phyloP scores from a whole-genome alignment of 2,329 filamentous ascomycete species.

The Lasiodiplodia citricola region DNA sequence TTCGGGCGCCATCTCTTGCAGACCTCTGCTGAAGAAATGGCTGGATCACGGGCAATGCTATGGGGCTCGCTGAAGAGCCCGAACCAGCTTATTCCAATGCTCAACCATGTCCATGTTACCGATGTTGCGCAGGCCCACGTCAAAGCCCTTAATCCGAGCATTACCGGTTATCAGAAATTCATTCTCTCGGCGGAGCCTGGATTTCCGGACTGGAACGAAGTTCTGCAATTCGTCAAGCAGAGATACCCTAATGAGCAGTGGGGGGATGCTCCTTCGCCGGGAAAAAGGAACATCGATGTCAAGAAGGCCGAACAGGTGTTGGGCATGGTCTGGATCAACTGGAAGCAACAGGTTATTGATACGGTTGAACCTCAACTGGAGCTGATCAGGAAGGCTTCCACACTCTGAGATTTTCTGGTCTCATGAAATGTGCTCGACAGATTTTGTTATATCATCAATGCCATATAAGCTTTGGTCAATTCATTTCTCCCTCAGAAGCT shows the following conservation, averaged over 20 bases:
- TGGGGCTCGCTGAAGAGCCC: constrained; percentile 26
- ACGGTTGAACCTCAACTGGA: constrained; percentile 21
- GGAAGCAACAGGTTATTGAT: constrained; percentile 18
- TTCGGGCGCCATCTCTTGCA: constrained; percentile 34
- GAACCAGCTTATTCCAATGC: constrained; percentile 29
- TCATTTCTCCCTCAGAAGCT: neutral
- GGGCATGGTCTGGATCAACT: constrained; percentile 28
- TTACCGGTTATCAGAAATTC: constrained; percentile 30
- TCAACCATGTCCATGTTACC: constrained; percentile 33
- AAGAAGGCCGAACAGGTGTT: constrained; percentile 30
- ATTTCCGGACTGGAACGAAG: constrained; percentile 30
- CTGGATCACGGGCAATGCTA: constrained; percentile 34
- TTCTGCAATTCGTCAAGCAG: constrained; percentile 29
- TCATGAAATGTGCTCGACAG: neutral
- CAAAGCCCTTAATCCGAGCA: constrained; percentile 27
- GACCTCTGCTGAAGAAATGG: constrained; percentile 28
- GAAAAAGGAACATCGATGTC: constrained; percentile 27
- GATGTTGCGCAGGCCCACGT: constrained; percentile 38
- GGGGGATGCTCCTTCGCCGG: constrained; percentile 26
- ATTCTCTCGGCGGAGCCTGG: constrained; percentile 21
- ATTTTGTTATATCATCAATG: neutral
- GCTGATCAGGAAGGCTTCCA: neutral
- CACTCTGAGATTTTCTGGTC: neutral
- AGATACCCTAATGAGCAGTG: constrained; percentile 30
- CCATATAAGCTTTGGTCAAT: neutral